phyloP scores from a whole-genome alignment of 2,329 filamentous ascomycete genomes.

The Hypoxylon sp. region DNA sequence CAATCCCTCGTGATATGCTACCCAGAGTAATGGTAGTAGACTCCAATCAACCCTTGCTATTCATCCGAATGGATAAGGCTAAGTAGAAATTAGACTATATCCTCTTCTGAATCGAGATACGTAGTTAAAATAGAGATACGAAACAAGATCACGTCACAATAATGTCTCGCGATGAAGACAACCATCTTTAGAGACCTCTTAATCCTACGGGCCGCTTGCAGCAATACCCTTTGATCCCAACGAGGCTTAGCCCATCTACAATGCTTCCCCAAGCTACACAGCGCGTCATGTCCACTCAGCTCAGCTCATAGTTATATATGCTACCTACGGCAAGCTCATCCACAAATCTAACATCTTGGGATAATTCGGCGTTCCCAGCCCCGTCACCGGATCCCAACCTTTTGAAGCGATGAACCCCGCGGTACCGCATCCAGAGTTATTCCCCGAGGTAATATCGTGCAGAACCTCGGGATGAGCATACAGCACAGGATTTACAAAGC shows the following conservation, averaged over 20 bases:
- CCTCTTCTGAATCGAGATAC: not conserved
- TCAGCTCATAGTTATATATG: not conserved
- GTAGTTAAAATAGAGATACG: not conserved
- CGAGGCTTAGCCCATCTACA: too few relatives aligned
- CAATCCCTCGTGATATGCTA: not conserved
- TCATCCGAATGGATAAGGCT: not conserved
- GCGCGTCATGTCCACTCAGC: not conserved
- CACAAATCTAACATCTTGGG: slow-evolving; percentile 13
- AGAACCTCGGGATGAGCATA: slow-evolving; percentile 28
- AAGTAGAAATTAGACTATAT: not conserved
- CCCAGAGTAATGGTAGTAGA: not conserved
- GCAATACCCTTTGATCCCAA: not conserved
- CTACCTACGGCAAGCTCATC: slow-evolving; percentile 15
- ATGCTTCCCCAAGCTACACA: too few relatives aligned
- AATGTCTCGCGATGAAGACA: not conserved
- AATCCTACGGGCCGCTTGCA: too few relatives aligned
- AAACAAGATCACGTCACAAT: not conserved
- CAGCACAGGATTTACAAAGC: slow-evolving; percentile 5
- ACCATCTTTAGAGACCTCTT: too few relatives aligned
- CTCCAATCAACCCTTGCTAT: not conserved
- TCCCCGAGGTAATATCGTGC: slow-evolving; percentile 26
- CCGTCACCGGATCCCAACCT: slow-evolving; percentile 1
- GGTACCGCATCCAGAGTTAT: slow-evolving; percentile 30
- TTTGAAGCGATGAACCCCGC: slow-evolving; percentile 23
- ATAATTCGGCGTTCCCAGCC: slow-evolving; percentile 24